Evolutionary conservation across 1,284 basidiomycete genomes (phyloP), one percentile per base, ranked within the genome.

Genomic region (Termitomyces sp.): DNA sequence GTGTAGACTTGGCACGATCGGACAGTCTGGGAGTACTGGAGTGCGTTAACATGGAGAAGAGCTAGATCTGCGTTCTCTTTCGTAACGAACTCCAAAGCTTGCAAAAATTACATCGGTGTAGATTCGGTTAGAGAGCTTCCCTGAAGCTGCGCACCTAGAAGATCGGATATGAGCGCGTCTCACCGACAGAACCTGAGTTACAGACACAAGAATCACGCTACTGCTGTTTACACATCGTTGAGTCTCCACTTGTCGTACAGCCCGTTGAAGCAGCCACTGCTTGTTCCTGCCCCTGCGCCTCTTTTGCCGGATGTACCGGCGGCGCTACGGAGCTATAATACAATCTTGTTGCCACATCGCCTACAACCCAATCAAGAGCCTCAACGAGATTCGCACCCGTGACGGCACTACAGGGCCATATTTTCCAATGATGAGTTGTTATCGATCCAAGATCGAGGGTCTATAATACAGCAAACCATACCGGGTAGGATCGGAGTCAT

Each of bases 351-450:
- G 92, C 94, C 46, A 98, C 88, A 64, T 98, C 93, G 40, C 84
- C 79, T 8, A 98, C 91, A n/a, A 94, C 83, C 96, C 96, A 99
- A 68, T 97, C 87, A 39, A 98, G 79, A 13, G 95, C 96, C 55
- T 83, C 77, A 5, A 92, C 77, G 10, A 98, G 77, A 64, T 96
- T 93, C 54, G 83, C 73, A 4, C 95, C 96, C 0, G 91, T 94
- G 51, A 93, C 82, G 0, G 96, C 96, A 61, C 93, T 97, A 73
- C 95, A 98, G 2, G 94, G 79, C 70, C 89, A 85, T 56, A 98
- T 94, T 60, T 81, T 84, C 93, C 94, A 98, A 54, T 86, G 82
- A 68, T 98, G 95, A 1, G 90, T 88, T 58, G 81, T 86, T 67
- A 98, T 94, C 13, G 80, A 78, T 19, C 69, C 74, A 9, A 97